phyloP scores from a whole-genome alignment of 495 filamentous ascomycete genomes.

The Bacidia rubella region DNA sequence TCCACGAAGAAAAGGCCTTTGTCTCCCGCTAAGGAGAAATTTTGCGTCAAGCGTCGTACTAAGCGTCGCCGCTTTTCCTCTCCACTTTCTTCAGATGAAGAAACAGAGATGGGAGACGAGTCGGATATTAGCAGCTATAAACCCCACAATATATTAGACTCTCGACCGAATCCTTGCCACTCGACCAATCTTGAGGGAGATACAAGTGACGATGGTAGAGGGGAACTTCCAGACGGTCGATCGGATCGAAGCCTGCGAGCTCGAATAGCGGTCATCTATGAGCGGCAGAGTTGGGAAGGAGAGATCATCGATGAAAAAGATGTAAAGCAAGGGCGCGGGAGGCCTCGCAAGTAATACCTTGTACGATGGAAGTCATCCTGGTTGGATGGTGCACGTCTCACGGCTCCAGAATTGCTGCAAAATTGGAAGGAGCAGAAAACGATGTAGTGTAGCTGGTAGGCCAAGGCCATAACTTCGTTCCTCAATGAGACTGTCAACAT shows the following conservation, averaged over 20 bases:
- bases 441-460: too few relatives aligned
- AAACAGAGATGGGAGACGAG: constrained; percentile 2
- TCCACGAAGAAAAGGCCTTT: constrained; percentile 6
- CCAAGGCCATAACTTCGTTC: too few relatives aligned
- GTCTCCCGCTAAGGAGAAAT: neutral
- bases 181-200: neutral
- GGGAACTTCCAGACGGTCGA: neutral
- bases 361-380: constrained; percentile 1
- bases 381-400: neutral
- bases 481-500: too few relatives aligned
- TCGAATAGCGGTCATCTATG: constrained; percentile 5
- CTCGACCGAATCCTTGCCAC: neutral
- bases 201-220: neutral
- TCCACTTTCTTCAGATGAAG: constrained; percentile 6
- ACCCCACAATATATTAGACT: neutral
- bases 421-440: neutral
- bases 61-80: neutral
- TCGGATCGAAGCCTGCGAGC: neutral
- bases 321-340: neutral
- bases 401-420: neutral
- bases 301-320: constrained; percentile 8
- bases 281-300: constrained; percentile 6
- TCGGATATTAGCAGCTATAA: constrained; percentile 4
- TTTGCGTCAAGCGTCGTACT: constrained; percentile 2
- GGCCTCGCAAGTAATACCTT: constrained; percentile 3